Evolutionary conservation across 495 filamentous ascomycete genomes (phyloP).

Genomic region (Penicillium nucicola): DNA sequence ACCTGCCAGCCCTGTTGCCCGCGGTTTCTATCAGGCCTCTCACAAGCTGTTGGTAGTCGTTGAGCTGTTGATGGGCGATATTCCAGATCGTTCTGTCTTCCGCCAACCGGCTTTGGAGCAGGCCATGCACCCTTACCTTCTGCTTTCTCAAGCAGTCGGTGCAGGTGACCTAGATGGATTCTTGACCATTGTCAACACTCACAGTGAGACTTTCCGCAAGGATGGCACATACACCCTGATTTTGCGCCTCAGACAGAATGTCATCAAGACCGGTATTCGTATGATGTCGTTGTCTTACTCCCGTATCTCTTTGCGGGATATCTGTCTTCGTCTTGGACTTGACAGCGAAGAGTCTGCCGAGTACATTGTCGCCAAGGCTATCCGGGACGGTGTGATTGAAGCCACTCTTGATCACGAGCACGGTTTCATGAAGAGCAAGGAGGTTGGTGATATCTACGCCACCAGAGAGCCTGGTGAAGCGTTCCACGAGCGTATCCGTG

Average conservation of each 20-base stretch:
- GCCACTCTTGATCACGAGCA: conserved; percentile 89
- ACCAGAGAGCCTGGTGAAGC: conserved; percentile 93
- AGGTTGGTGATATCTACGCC: conserved; percentile 89
- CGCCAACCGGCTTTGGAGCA: conserved; percentile 80
- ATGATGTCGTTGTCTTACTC: conserved; percentile 99
- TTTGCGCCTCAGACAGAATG: conserved; percentile 90
- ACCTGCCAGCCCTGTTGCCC: conserved; percentile 80
- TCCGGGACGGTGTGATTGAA: conserved; percentile 96
- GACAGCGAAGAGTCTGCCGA: conserved; percentile 94
- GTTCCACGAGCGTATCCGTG: conserved; percentile 93
- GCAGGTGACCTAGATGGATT: conserved; percentile 93
- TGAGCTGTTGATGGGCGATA: conserved; percentile 97
- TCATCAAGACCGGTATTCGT: conserved; percentile 98
- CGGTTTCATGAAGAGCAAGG: conserved; percentile 98
- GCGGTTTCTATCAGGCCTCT: conserved; percentile 92
- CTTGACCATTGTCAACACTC: conserved; percentile 71
- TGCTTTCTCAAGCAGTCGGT: conserved; percentile 90
- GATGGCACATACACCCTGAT: conserved; percentile 96
- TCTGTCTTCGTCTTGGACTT: conserved; percentile 90
- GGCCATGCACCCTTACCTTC: conserved; percentile 85
- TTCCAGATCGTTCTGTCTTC: conserved; percentile 92
- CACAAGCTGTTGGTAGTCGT: conserved; percentile 93
- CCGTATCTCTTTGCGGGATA: conserved; percentile 94
- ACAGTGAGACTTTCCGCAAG: conserved; percentile 80
- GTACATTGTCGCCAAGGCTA: conserved; percentile 98